Conservation (phyloP, 2,329 filamentous ascomycete genomes). For the Venturia aucupariae region DNA sequence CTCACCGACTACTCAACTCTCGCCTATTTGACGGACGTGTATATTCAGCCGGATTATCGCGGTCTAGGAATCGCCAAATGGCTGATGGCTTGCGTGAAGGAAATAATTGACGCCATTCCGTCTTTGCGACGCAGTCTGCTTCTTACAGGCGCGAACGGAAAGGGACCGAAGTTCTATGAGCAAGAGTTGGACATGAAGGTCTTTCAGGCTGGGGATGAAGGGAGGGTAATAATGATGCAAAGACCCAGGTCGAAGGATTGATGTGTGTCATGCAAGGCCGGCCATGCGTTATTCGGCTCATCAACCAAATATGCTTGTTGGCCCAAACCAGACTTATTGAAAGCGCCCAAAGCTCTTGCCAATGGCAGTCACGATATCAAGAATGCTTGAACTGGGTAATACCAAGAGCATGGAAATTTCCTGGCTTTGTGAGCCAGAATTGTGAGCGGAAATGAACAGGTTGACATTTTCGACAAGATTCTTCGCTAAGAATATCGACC, state of each 20-base stretch:
- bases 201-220: constrained; percentile 5
- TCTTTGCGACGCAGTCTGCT: constrained; percentile 40
- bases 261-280: background rate
- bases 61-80: constrained; percentile 54
- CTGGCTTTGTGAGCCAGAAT: no score
- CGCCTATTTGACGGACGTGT: constrained; percentile 62
- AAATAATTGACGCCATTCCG: constrained; percentile 47
- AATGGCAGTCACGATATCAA: no score
- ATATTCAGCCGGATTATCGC: constrained; percentile 51
- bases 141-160: constrained; percentile 12
- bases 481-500: no score
- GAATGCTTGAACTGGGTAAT: no score
- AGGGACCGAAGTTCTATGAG: constrained; percentile 12
- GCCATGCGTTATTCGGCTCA: background rate
- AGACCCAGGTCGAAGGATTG: background rate
- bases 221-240: background rate
- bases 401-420: no score
- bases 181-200: constrained; percentile 14
- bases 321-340: no score
- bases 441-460: no score
- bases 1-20: constrained; percentile 62
- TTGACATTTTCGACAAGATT: no score
- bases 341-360: no score
- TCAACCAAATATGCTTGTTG: background rate
- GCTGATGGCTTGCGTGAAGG: constrained; percentile 53